Base-by-base conservation (phyloP, 371 early-diverging fungal genomes). In the Hamiltosporidium tvaerminnensis region DNA sequence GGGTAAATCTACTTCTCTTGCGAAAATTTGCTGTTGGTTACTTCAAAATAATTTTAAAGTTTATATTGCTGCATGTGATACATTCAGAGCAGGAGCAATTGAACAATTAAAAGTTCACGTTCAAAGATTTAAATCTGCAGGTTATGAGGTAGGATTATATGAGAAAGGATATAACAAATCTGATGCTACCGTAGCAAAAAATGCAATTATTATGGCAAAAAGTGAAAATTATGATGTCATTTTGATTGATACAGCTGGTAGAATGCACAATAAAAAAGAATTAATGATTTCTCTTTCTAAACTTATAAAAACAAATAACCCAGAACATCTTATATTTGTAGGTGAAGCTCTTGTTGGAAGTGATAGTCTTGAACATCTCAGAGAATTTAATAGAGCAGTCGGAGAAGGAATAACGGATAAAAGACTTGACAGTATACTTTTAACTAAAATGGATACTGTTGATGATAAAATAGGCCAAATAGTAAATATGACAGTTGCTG, bases 321-420 rank as follows among this genome's bases (percentile, higher is more conserved):
- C 94, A 0, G 90, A 94, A 81, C 92, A 92, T 80, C 87, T 95
- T 66, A 82, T 97, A 63, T 97, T 93, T 83, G 96, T 97, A 5
- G 95, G 96, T 47, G 98, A 97, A 81, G 98, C 98, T 1, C 77
- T 97, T 16, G 93, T 94, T 10, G 98, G 98, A 47, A 91, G 89
- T 70, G 96, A 94, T 77, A 88, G 92, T 4, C 86, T 97, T 14
- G 90, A 92, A 72, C 95, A 94, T 78, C 81, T 97, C 59, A 85
- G 84, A 30, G 91, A 91, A 79, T 97, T 97, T 82, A 97, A 95
- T 81, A 86, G 85, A 61, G 89, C 90, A 1, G 79, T 95, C 36
- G 55, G 59, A 32, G 83, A 86, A 68, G 91, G 91, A 64, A 60
- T 34, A 32, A 57, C 55, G 12, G 85, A 89, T 30, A 83, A 91